These are phyloP conservation scores for Candolleomyces aberdarensis DNA, from an alignment of 768 basidiomycete species.

Conservation along the genomic window DNA sequence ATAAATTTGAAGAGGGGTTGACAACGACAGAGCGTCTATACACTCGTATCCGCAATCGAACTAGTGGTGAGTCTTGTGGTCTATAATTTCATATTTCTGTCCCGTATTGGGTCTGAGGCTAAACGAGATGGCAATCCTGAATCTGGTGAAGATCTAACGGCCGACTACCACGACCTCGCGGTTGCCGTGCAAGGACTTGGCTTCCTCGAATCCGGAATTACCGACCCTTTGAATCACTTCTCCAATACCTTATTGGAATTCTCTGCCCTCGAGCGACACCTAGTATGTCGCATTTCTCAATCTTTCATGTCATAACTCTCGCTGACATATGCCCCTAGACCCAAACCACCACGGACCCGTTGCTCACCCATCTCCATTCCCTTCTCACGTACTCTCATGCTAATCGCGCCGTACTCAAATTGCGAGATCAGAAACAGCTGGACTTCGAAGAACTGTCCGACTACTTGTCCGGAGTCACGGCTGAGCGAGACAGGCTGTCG, in stretches of 20 bases:
- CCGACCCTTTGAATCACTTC: conserved; percentile 95
- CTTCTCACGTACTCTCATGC: conserved; percentile 91
- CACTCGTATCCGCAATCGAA: conserved; percentile 71
- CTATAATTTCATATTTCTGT: conserved; percentile 23
- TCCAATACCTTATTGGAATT: conserved; percentile 96
- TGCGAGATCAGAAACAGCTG: conserved; percentile 97
- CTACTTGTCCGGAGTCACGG: conserved; percentile 89
- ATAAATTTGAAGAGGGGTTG: conserved; percentile 97
- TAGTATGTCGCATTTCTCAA: conserved; percentile 42
- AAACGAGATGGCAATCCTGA: conserved; percentile 79
- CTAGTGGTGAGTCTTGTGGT: conserved; percentile 69
- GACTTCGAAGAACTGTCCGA: conserved; percentile 97
- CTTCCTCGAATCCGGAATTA: conserved; percentile 97
- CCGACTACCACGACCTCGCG: conserved; percentile 96
- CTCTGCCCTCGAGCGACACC: conserved; percentile 83
- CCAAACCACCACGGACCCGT: conserved; percentile 87
- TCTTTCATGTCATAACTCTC: neutral
- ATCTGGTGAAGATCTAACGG: conserved; percentile 89
- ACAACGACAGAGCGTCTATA: conserved; percentile 77
- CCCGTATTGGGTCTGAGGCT: conserved; percentile 66
- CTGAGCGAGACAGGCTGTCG: conserved; percentile 89
- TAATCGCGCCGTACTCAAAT: conserved; percentile 90
- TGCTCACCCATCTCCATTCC: conserved; percentile 87
- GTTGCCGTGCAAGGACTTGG: conserved; percentile 96
- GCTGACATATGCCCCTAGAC: conserved; percentile 46